Conservation (phyloP, 1,284 basidiomycete genomes). For the Cryptococcus sp. region DNA sequence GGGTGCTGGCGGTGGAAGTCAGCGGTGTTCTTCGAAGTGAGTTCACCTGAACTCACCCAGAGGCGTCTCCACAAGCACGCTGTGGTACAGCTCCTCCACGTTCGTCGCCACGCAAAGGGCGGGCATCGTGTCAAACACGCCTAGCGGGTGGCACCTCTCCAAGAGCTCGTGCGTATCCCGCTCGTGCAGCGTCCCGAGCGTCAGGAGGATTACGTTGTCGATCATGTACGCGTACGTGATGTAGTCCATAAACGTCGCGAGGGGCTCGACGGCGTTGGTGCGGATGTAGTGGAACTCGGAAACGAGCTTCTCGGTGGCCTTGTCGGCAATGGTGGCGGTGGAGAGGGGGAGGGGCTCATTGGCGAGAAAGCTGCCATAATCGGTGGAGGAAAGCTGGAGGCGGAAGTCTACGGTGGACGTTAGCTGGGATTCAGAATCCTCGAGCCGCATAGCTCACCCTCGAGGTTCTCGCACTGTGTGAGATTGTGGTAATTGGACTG, state of each 20-base stretch:
- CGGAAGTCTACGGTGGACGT: conserved; percentile 65
- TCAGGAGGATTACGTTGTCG: conserved; percentile 96
- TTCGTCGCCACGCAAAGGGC: conserved; percentile 98
- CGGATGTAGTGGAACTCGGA: conserved; percentile 95
- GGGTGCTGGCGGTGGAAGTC: conserved; percentile 62
- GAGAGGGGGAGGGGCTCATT: conserved; percentile 95
- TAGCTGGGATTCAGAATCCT: background rate
- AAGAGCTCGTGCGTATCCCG: conserved; percentile 95
- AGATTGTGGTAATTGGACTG: conserved; percentile 88
- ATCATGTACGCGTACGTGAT: conserved; percentile 99
- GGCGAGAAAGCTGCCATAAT: conserved; percentile 97
- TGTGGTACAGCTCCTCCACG: conserved; percentile 98
- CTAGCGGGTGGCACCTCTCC: conserved; percentile 94
- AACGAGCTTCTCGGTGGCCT: conserved; percentile 90
- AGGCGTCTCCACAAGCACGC: conserved; percentile 95
- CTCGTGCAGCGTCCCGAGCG: conserved; percentile 96
- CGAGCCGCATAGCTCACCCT: conserved; percentile 64
- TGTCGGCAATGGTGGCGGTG: conserved; percentile 91
- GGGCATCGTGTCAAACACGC: conserved; percentile 97
- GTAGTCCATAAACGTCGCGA: conserved; percentile 94
- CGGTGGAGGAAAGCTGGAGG: conserved; percentile 89
- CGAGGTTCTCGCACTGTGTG: conserved; percentile 95
- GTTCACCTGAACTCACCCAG: conserved; percentile 60
- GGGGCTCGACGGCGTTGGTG: conserved; percentile 83
- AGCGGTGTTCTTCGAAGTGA: background rate